Percentiles rank a stretch among this genome's conserved stretches.
Conservation (phyloP, 441 rosid genomes). For the Pelargonium australe region DNA sequence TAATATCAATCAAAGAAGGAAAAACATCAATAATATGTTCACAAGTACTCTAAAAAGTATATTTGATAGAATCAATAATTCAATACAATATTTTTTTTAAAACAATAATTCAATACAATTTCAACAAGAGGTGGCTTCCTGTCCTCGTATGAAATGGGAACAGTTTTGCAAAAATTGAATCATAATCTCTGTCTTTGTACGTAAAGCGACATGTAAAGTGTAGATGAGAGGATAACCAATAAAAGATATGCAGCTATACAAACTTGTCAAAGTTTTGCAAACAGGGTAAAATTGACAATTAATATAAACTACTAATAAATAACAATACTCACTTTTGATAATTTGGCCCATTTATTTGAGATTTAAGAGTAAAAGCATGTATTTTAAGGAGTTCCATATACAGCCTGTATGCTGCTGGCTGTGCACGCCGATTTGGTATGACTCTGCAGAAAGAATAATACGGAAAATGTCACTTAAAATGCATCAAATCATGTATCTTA, state of each 20-base stretch:
- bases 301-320: slow-evolving; percentile 2
- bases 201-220: background rate
- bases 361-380: slow-evolving; percentile 38
- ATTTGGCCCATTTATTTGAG: slow-evolving; percentile 40
- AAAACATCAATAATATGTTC: background rate
- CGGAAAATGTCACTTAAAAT: slow-evolving; percentile 5
- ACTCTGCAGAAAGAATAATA: slow-evolving; percentile 34
- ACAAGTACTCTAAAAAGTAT: background rate
- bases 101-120: background rate
- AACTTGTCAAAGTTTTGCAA: background rate
- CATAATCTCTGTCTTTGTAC: background rate
- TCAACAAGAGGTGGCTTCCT: background rate
- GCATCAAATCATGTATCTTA: background rate
- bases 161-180: background rate
- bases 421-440: slow-evolving; percentile 39
- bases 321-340: slow-evolving; percentile 41
- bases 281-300: background rate
- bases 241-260: too few species aligned
- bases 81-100: background rate
- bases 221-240: background rate
- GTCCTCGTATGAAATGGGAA: background rate
- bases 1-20: background rate
- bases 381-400: slow-evolving; percentile 61
- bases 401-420: slow-evolving; percentile 57
- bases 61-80: background rate